Evolutionary conservation across 225 moss, liverwort and hornwort genomes (phyloP), one percentile per base, ranked within the genome.

Genomic region (Pseudoscleropodium purum): DNA sequence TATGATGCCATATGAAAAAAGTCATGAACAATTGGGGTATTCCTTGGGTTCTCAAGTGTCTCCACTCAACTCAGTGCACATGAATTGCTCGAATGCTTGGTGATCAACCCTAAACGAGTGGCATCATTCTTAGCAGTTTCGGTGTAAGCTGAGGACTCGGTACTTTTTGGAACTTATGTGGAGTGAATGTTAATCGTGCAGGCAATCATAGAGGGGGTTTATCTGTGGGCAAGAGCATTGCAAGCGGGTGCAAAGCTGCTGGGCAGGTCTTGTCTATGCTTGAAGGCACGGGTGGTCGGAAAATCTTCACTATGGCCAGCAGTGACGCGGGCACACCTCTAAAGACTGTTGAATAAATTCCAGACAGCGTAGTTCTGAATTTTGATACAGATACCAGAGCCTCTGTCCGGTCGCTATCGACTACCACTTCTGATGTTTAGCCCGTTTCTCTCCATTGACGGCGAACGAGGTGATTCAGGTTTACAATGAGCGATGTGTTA

Each of bases 201-300:
- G 97, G 97, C 52, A 98, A 98, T 79, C 96, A 96, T 70, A 91
- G 91, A 87, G 98, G 95, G 83, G 98, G 98, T 29, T 91, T 98
- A 64, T 97, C 98, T 54, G 98, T 97, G 61, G 96, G 98, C 83
- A 97, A 97, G 91, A 92, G 93, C 33, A 91, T 98, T 82, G 90
- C 95, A 80, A 94, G 93, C 90, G 98, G 98, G 75, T 96, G 93
- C 90, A 94, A 92, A 89, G 94, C 95, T 85, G 96, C 95, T 72
- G 96, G 86, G 69, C 93, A 93, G 79, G 95, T 98, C 79, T 72
- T 97, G 78, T 93, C 95, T 36, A 93, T 93, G 89, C 93, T 98
- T 9, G 94, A 95, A 93, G 61, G 90, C 41, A 93, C 98, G 54
- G 97, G 97, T 84, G 97, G 95, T 80, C 93, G 96, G 82, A 94